A percentile compares a stretch with the other conserved stretches of the same genome.
These are phyloP conservation scores for Ganoderma lucidum DNA, from an alignment of 1,284 basidiomycete species.

Conservation along the genomic window DNA sequence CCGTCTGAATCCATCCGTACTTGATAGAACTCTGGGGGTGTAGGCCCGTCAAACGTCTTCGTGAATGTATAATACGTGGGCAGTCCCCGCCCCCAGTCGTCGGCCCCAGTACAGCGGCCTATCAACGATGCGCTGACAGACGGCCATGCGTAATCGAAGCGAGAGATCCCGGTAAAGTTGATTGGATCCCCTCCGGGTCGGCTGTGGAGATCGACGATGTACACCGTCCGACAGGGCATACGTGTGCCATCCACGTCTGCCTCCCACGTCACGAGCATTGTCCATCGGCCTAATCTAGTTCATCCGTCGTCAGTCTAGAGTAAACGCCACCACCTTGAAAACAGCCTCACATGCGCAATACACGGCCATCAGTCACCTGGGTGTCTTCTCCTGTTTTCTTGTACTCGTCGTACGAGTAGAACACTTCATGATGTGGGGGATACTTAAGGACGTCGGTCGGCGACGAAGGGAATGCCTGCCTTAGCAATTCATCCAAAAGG, in stretches of 20 bases:
- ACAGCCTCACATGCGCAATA: not conserved
- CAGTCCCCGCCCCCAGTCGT: not conserved
- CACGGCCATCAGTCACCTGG: not conserved
- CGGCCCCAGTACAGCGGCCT: not conserved
- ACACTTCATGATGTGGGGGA: not conserved
- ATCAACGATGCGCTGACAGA: not conserved
- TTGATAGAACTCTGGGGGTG: not conserved
- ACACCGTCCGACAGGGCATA: not conserved
- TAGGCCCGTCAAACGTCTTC: not conserved
- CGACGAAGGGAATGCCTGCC: not conserved
- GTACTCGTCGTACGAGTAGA: not conserved
- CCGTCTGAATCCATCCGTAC: not conserved
- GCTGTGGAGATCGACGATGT: not conserved
- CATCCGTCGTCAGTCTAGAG: not conserved
- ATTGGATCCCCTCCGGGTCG: not conserved
- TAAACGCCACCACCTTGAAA: not conserved
- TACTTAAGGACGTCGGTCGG: not conserved
- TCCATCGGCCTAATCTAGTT: not conserved
- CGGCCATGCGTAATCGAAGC: not conserved
- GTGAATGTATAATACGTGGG: not conserved
- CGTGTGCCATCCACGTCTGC: not conserved
- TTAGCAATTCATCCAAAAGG: not conserved
- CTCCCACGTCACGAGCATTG: not conserved
- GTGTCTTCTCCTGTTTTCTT: not conserved
- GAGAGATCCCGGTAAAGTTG: not conserved